These are phyloP conservation scores for Aechmea fasciata DNA, from an alignment of 176 grass and related monocot genomes.

Conservation along the genomic window DNA sequence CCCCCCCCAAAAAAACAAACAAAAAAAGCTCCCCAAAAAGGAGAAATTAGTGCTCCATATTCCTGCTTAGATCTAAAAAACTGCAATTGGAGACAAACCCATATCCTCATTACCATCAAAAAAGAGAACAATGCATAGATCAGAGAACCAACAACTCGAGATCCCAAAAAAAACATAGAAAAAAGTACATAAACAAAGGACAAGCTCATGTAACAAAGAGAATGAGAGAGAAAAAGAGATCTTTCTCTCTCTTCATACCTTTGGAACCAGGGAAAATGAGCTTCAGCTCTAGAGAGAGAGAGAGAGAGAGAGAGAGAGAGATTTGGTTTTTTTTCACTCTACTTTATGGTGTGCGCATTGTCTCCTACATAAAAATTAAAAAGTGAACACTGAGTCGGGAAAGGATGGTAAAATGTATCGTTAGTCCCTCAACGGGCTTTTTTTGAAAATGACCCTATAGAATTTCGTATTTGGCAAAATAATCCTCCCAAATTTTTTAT, in stretches of 20 bases:
- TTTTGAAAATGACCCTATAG: too few species aligned
- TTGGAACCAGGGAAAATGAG: neutral
- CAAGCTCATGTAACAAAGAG: too few species aligned
- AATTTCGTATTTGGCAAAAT: too few species aligned
- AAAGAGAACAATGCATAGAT: neutral
- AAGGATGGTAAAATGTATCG: neutral
- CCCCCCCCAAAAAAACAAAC: too few species aligned
- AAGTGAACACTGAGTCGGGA: neutral
- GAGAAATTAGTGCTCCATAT: neutral
- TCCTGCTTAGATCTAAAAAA: neutral
- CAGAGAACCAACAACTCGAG: neutral
- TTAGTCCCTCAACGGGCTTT: too few species aligned
- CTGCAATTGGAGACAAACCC: neutral
- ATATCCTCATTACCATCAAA: neutral
- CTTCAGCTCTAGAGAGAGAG: too few species aligned
- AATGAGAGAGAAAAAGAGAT: too few species aligned
- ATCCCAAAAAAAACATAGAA: neutral
- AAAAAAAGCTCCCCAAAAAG: neutral
- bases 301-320: too few species aligned
- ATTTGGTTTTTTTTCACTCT: too few species aligned
- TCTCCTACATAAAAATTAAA: neutral
- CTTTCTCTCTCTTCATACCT: neutral
- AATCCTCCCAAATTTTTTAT: too few species aligned
- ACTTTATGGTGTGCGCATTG: neutral
- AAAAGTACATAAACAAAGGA: neutral